These are phyloP conservation scores for Exophiala phaeomuriformis DNA, from an alignment of 2,329 filamentous ascomycete genomes.

Conservation along the genomic window DNA sequence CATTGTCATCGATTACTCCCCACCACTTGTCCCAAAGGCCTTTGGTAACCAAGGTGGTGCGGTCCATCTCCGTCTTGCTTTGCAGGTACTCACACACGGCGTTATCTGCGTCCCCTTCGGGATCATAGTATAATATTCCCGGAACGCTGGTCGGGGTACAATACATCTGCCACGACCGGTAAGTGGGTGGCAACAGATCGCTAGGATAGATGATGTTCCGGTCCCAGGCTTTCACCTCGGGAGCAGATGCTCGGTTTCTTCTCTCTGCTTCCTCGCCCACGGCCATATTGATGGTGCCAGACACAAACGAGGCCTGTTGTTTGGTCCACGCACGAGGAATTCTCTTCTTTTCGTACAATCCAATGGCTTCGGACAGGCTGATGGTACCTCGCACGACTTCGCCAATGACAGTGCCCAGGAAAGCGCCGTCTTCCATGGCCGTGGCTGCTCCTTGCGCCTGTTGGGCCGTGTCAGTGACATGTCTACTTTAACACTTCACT, in stretches of 20 bases:
- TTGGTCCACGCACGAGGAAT: conserved; percentile 40
- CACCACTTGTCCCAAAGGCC: conserved; percentile 23
- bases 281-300: conserved; percentile 19
- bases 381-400: conserved; percentile 33
- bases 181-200: conserved; percentile 14
- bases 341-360: conserved; percentile 37
- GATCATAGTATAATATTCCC: conserved; percentile 22
- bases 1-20: conserved; percentile 18
- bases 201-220: conserved; percentile 9
- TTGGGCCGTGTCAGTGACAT: neutral
- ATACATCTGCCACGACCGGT: conserved; percentile 19
- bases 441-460: conserved; percentile 40
- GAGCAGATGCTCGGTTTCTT: conserved; percentile 10
- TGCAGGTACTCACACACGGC: conserved; percentile 23
- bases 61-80: conserved; percentile 14
- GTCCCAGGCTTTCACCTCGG: conserved; percentile 13
- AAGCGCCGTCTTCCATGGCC: conserved; percentile 40
- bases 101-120: conserved; percentile 23
- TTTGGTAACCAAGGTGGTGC: conserved; percentile 15
- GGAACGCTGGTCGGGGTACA: conserved; percentile 14
- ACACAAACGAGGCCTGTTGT: conserved; percentile 35
- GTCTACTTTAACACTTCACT: neutral
- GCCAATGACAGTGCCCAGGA: conserved; percentile 35
- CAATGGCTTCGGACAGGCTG: conserved; percentile 32
- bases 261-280: conserved; percentile 7